These are phyloP conservation scores for Trichosphaerium sp. DNA, from an alignment of 78 protist genomes.

Conservation along the genomic window DNA sequence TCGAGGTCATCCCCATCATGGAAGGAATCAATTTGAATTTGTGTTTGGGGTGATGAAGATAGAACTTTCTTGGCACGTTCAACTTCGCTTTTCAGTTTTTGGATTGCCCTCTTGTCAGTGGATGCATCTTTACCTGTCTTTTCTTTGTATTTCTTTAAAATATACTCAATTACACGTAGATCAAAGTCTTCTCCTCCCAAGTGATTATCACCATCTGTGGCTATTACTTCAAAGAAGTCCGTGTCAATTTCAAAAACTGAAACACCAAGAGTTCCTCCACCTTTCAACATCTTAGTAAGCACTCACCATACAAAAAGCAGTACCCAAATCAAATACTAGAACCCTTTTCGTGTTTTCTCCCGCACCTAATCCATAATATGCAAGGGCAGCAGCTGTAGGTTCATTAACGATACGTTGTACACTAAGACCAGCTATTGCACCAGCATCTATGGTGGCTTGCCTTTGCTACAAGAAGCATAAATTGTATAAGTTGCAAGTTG, in stretches of 20 bases:
- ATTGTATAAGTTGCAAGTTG: too few species aligned
- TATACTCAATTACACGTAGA: slow-evolving; percentile 37
- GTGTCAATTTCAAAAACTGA: slow-evolving; percentile 62
- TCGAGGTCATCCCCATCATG: too few species aligned
- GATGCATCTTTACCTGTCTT: slow-evolving; percentile 51
- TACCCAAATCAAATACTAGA: too few species aligned
- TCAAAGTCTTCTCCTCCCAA: slow-evolving; percentile 99
- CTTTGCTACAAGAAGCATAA: too few species aligned
- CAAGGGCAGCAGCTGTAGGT: slow-evolving; percentile 96
- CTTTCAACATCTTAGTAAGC: too few species aligned
- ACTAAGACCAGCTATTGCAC: slow-evolving; percentile 84
- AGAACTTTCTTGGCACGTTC: slow-evolving; percentile 97
- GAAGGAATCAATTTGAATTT: not conserved
- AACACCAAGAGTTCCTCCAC: slow-evolving; percentile 73
- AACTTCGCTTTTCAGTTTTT: slow-evolving; percentile 94
- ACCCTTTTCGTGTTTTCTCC: too few species aligned
- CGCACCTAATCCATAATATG: too few species aligned
- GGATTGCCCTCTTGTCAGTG: slow-evolving; percentile 82
- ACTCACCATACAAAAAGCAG: too few species aligned
- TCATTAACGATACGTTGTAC: slow-evolving; percentile 96
- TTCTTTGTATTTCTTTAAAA: slow-evolving; percentile 77
- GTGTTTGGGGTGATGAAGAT: slow-evolving; percentile 47
- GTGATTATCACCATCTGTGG: slow-evolving; percentile 97
- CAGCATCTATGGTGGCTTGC: slow-evolving; percentile 83
- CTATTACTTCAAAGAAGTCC: slow-evolving; percentile 69